Evolutionary conservation across 1,284 basidiomycete species (phyloP), one percentile per base, ranked within the genome.

Genomic region (Sanghuangporus weigelae): DNA sequence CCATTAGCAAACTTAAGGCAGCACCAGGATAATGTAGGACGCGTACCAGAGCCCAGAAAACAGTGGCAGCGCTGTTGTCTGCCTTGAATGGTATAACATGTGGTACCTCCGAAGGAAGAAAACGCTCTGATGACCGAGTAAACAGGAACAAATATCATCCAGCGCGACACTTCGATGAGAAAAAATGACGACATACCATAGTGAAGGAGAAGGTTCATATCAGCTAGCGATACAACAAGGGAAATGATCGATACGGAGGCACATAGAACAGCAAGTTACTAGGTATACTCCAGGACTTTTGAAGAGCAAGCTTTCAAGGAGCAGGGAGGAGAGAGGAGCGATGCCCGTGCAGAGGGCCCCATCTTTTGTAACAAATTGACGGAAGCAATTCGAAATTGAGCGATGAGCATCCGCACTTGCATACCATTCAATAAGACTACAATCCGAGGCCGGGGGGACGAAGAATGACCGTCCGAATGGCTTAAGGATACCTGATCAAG

Each of bases 41-140:
- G 44, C 62, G 14, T 40, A 63, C 62, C 40, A 59, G 14, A 26
- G 56, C 49, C 62, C 62, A 63, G 40, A 63, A 44, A 8, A 63
- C 23, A 26, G 42, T 53, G 39, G 57, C 62, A 6, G 48, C 56
- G 35, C 35, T 59, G 19, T 26, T 26, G 4, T 57, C 56, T 21
- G 57, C 36, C 50, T 44, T 63, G 50, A 59, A 59, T 1, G 62
- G 56, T 31, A 35, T 35, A 26, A 35, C 14, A 14, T 36, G 8
- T n/a, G 31, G 4, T 12, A 31, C 53, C 53, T 54, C 31, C 19
- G 16, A 38, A 54, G 26, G 19, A 54, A 54, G n/a, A 36, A 7
- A 26, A n/a, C 39, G 0, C 16, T 16, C 26, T 7, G 2, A 11
- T 35, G 16, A 14, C 14, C 7, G 31, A 1, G 31, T 11, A 35